A percentile compares a stretch with the other conserved stretches of the same genome.
Evolutionary conservation across 306 rosid genomes (phyloP).

Genomic region (Medicago arabica): DNA sequence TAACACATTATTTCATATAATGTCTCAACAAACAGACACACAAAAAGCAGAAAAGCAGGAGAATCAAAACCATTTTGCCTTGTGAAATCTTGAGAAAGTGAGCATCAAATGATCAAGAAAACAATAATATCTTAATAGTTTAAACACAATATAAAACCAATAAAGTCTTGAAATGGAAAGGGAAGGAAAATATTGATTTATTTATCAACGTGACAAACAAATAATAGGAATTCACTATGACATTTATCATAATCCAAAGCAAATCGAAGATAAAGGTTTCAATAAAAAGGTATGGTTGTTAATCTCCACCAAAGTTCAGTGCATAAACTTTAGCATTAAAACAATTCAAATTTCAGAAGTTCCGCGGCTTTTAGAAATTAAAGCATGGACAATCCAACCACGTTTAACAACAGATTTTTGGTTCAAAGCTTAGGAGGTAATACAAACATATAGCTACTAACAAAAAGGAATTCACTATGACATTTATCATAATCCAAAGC

Average conservation of each 20-base stretch:
- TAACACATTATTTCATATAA: constrained; percentile 8
- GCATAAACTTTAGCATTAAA: constrained; percentile 25
- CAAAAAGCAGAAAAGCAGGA: constrained; percentile 4
- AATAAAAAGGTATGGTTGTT: neutral
- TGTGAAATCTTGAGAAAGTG: neutral
- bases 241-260: constrained; percentile 12
- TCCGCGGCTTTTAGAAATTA: neutral
- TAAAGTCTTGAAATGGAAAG: constrained; percentile 29
- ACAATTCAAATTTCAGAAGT: constrained; percentile 33
- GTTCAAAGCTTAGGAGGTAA: constrained; percentile 33
- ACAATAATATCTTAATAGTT: neutral
- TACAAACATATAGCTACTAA: constrained; percentile 15
- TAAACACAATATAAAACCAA: constrained; percentile 15
- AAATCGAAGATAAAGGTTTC: constrained; percentile 2
- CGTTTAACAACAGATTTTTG: constrained; percentile 7
- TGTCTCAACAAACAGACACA: neutral
- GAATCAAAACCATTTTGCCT: constrained; percentile 10
- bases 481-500: constrained; percentile 12
- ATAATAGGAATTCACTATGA: constrained; percentile 24
- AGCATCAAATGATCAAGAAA: constrained; percentile 19
- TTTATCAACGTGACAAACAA: constrained; percentile 7
- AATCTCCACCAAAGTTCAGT: neutral
- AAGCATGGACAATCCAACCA: constrained; percentile 9
- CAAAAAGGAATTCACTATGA: constrained; percentile 22
- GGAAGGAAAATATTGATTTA: neutral